phyloP scores from a whole-genome alignment of 2,329 filamentous ascomycete species.

The Penicillium sp. region DNA sequence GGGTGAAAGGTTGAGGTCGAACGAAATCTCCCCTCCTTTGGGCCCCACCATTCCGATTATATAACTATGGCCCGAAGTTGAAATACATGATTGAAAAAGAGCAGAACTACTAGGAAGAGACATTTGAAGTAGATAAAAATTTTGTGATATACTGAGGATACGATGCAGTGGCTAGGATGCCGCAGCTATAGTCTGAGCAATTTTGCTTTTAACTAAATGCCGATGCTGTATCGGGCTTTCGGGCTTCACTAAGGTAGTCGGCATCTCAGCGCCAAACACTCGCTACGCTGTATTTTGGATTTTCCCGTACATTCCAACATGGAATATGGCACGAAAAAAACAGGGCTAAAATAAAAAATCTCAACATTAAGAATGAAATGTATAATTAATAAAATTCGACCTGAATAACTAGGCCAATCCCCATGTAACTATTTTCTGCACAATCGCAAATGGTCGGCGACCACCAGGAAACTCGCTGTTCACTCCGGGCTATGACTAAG shows the following conservation, averaged over 20 bases:
- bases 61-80: background rate
- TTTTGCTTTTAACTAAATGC: conserved; percentile 2
- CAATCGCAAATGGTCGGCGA: background rate
- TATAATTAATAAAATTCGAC: background rate
- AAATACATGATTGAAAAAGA: no score
- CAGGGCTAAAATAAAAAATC: no score
- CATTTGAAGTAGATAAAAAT: no score
- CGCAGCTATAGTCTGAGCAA: no score
- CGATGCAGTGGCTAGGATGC: no score
- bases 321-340: no score
- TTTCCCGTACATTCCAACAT: no score
- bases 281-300: no score
- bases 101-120: no score
- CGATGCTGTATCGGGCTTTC: conserved; percentile 32
- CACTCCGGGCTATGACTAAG: conserved; percentile 28
- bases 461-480: background rate
- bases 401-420: no score
- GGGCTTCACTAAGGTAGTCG: conserved; percentile 26
- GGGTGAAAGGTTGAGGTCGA: background rate
- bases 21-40: conserved; percentile 12
- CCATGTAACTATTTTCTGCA: no score
- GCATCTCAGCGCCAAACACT: conserved; percentile 11
- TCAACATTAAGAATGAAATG: background rate
- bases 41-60: conserved; percentile 14
- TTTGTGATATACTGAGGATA: no score